Evolutionary conservation across 2,329 filamentous ascomycete genomes (phyloP).

Genomic region (Botrytis aclada): DNA sequence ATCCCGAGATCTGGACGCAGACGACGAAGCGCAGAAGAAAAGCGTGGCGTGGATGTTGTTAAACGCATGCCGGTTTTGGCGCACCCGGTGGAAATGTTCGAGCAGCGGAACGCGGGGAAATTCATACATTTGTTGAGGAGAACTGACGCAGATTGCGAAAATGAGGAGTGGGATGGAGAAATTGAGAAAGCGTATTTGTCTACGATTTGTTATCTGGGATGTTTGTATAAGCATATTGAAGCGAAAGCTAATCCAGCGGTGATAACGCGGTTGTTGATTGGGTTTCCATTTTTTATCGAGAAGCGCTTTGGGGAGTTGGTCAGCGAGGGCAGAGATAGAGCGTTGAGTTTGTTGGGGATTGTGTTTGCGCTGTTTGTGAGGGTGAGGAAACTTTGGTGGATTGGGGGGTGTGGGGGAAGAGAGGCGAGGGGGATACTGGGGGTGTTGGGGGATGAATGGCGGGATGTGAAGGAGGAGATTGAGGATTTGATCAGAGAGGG

Average conservation of each 20-base stretch:
- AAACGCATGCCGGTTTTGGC: slow-evolving; percentile 9
- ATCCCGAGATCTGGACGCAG: not conserved
- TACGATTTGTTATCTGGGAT: slow-evolving; percentile 19
- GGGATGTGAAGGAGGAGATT: not conserved
- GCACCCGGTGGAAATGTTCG: not conserved
- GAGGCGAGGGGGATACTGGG: slow-evolving; percentile 13
- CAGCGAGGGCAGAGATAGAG: slow-evolving; percentile 19
- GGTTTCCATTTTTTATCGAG: slow-evolving; percentile 20
- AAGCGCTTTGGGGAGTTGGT: slow-evolving; percentile 22
- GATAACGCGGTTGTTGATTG: slow-evolving; percentile 14
- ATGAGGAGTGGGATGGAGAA: slow-evolving; percentile 25
- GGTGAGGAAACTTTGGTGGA: slow-evolving; percentile 38
- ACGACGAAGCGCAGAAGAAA: not conserved
- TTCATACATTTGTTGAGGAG: not conserved
- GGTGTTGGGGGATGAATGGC: slow-evolving; percentile 11
- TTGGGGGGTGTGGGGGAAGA: slow-evolving; percentile 24
- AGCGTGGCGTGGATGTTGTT: slow-evolving; percentile 10
- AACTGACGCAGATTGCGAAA: not conserved
- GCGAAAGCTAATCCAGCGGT: not conserved
- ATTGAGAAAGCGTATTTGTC: slow-evolving; percentile 21
- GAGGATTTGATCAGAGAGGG: not conserved
- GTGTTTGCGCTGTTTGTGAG: slow-evolving; percentile 37
- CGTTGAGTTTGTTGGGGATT: slow-evolving; percentile 29
- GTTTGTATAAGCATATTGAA: slow-evolving; percentile 12
- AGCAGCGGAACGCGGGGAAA: not conserved